Conservation (phyloP, 768 basidiomycete genomes). For the Tylopilus sp. region DNA sequence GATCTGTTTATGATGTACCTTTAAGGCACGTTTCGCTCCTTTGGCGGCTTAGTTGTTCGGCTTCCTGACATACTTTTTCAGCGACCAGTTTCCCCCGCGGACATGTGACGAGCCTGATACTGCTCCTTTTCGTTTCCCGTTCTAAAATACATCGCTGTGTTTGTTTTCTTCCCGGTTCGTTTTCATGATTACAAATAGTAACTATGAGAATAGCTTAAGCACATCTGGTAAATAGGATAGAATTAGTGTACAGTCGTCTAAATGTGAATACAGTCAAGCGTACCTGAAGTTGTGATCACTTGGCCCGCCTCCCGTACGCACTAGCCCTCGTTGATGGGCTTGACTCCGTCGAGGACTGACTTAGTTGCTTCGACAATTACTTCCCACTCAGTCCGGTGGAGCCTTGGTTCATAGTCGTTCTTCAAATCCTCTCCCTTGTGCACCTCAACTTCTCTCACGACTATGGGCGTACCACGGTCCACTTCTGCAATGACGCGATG, state of each 20-base stretch:
- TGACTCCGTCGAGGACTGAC: slow-evolving; percentile 58
- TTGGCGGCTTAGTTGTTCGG: background rate
- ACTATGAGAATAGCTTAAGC: slow-evolving; percentile 17
- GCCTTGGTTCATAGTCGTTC: slow-evolving; percentile 59
- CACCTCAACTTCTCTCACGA: slow-evolving; percentile 78
- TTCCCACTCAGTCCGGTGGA: slow-evolving; percentile 85
- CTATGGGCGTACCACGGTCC: slow-evolving; percentile 84
- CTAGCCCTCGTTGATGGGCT: slow-evolving; percentile 14
- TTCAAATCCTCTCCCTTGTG: slow-evolving; percentile 67
- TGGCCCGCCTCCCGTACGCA: background rate
- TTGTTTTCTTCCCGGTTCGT: background rate
- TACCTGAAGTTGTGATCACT: background rate
- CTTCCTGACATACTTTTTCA: slow-evolving; percentile 6
- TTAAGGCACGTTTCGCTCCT: slow-evolving; percentile 13
- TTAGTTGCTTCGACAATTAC: slow-evolving; percentile 86
- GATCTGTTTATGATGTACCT: slow-evolving; percentile 5
- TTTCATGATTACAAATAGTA: slow-evolving; percentile 2
- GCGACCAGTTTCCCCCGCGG: slow-evolving; percentile 17
- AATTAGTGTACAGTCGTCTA: slow-evolving; percentile 16
- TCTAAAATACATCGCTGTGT: slow-evolving; percentile 17
- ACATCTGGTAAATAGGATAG: slow-evolving; percentile 9
- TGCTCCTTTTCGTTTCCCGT: slow-evolving; percentile 26
- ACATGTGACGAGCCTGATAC: slow-evolving; percentile 10
- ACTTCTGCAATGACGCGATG: slow-evolving; percentile 93
- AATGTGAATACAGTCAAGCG: slow-evolving; percentile 5